Base-by-base conservation (phyloP, 1,284 basidiomycete species). In the Leccinum fallax region DNA sequence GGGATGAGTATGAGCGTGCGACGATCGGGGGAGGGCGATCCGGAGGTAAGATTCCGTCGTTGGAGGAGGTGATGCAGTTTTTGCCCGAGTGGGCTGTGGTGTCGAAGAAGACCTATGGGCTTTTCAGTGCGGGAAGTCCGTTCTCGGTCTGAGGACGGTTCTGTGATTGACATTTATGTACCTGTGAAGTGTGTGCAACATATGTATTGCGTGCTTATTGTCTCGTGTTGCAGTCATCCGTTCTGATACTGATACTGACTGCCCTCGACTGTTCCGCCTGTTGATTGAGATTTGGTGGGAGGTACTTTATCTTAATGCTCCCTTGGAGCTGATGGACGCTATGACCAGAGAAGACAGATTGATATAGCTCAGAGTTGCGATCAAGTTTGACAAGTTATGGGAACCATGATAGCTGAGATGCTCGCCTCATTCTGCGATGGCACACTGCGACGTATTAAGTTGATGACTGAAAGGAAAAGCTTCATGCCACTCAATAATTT, bases 41-140 rank as follows among this genome's bases (percentile, higher is more conserved):
- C 6, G 75, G 74, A 32, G 79, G 77, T 53, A 78, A 79, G 75
- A 87, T 92, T n/a, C 90, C 90, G 1, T 89, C 89, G 16, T 77
- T 87, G 36, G 88, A 92, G 71, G 90, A 92, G 71, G 81, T 85
- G 40, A 71, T 88, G n/a, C 71, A 72, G 34, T 90, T 87, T 71
- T 71, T 91, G 63, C 90, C 90, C 7, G 76, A 82, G 60, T 92
- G 90, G 90, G 85, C 83, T 21, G 78, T 80, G 34, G 82, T 83
- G 40, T 81, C 83, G n/a, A 90, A 89, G 74, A 65, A 72, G 63
- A 74, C 76, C 66, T 30, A 16, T 13, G 89, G 85, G 5, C 71
- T 92, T 60, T 86, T 90, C 43, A 87, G 89, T 68, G 87, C 80
- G 3, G 79, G 74, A 65, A 78, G 72, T 49, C 69, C 66, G 26